Percentiles rank a stretch among this genome's conserved stretches.
These are phyloP conservation scores for Protomyces macrosporus DNA, from an alignment of 1,139 yeast species.

Conservation along the genomic window DNA sequence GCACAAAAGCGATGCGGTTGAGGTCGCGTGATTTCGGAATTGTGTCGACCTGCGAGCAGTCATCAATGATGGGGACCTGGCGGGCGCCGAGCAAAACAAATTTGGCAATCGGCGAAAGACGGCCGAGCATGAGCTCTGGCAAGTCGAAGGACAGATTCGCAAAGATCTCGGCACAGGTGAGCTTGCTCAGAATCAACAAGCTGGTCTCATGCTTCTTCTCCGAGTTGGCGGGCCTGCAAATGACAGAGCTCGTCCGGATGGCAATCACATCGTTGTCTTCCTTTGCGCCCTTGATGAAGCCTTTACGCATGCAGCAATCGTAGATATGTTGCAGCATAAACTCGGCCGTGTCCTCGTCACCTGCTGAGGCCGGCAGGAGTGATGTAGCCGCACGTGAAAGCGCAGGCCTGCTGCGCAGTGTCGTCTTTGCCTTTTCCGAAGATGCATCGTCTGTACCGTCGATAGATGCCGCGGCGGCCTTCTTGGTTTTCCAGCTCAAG, in stretches of 20 bases:
- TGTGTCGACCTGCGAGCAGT: neutral
- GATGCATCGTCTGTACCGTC: neutral
- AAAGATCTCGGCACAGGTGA: neutral
- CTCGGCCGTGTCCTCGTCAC: neutral
- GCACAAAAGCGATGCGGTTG: neutral
- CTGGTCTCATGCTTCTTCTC: slow-evolving; percentile 1
- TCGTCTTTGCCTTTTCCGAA: neutral
- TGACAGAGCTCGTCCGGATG: neutral
- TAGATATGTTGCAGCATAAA: slow-evolving; percentile 1
- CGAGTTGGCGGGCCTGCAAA: neutral
- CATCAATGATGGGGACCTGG: neutral
- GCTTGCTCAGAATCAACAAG: neutral
- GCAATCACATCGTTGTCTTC: neutral
- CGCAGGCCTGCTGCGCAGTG: slow-evolving; percentile 1
- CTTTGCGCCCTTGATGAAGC: neutral
- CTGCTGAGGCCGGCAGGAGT: neutral
- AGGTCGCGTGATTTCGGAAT: neutral
- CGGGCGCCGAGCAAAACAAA: neutral
- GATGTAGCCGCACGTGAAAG: neutral
- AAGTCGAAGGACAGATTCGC: neutral
- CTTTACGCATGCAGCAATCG: slow-evolving; percentile 1
- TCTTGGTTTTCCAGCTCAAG: neutral
- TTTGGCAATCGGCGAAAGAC: slow-evolving; percentile 1
- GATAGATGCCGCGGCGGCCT: neutral
- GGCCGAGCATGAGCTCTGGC: slow-evolving; percentile 1